Percentiles rank a stretch among this genome's conserved stretches.
phyloP scores from a whole-genome alignment of 371 early-diverging fungal species.

The Gilbertella persicaria region DNA sequence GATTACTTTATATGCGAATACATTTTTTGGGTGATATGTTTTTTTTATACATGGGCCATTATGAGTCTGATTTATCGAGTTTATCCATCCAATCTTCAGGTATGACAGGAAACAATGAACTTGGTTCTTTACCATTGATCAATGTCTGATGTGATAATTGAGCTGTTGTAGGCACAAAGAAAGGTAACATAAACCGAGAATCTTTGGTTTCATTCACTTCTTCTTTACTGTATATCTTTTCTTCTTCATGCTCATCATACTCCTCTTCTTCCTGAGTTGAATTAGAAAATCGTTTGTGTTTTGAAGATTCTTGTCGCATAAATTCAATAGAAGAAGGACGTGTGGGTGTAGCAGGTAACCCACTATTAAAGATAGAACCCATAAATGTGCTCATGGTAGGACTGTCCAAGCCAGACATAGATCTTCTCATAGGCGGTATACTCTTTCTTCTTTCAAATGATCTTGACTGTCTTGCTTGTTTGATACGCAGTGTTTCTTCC shows the following conservation, averaged over 20 bases:
- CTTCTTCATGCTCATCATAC: conserved; percentile 31
- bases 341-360: conserved; percentile 17
- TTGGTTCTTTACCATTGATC: conserved; percentile 30
- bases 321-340: conserved; percentile 5
- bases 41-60: too few species aligned
- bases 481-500: conserved; percentile 59
- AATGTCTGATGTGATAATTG: conserved; percentile 19
- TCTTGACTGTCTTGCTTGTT: conserved; percentile 50
- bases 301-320: background rate
- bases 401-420: conserved; percentile 33
- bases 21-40: background rate
- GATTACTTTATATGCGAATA: background rate
- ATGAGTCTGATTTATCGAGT: conserved; percentile 44
- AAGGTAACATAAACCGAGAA: conserved; percentile 50
- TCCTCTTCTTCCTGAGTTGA: conserved; percentile 7
- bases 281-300: background rate
- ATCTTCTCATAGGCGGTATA: conserved; percentile 25
- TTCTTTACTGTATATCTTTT: conserved; percentile 12
- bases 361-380: conserved; percentile 14
- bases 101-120: conserved; percentile 32
- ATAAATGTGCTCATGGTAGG: conserved; percentile 37
- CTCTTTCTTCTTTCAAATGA: conserved; percentile 36
- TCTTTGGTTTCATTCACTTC: conserved; percentile 50
- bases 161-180: conserved; percentile 50
- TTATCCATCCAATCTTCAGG: conserved; percentile 57